A percentile compares a stretch with the other conserved stretches of the same genome.
These are phyloP conservation scores for Phytophthora melonis DNA, from an alignment of 352 stramenopile genomes.

Conservation along the genomic window DNA sequence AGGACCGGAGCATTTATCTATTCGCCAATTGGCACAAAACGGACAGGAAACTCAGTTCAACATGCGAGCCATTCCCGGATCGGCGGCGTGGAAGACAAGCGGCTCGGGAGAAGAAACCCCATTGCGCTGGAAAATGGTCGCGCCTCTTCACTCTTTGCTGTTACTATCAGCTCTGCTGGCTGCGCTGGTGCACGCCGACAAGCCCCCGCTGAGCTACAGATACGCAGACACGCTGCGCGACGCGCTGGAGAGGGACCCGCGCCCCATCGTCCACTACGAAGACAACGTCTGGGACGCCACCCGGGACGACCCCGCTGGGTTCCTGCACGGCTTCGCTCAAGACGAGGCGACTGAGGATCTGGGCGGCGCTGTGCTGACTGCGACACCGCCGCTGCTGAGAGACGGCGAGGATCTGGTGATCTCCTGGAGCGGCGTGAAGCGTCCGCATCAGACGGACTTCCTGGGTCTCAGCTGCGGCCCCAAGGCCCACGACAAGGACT, in stretches of 20 bases:
- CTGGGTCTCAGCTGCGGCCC: constrained; percentile 76
- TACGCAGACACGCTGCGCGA: constrained; percentile 35
- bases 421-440: constrained; percentile 59
- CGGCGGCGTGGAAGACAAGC: constrained; percentile 8
- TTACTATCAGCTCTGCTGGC: constrained; percentile 20
- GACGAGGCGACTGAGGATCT: constrained; percentile 6
- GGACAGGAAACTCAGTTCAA: constrained; percentile 30
- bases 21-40: constrained; percentile 13
- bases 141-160: constrained; percentile 14
- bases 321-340: constrained; percentile 10
- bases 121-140: constrained; percentile 21
- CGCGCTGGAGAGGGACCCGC: constrained; percentile 10
- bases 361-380: constrained; percentile 38
- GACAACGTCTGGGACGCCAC: constrained; percentile 35
- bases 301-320: constrained; percentile 19
- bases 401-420: constrained; percentile 83
- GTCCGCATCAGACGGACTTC: constrained; percentile 68
- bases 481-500: constrained; percentile 58
- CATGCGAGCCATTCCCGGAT: constrained; percentile 18
- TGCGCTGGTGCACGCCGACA: constrained; percentile 20
- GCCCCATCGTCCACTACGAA: constrained; percentile 22
- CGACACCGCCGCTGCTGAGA: constrained; percentile 53
- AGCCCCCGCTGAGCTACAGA: constrained; percentile 28
- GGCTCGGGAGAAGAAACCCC: constrained; percentile 7
- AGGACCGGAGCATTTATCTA: constrained; percentile 17